phyloP scores from a whole-genome alignment of 306 rosid genomes.

The Cicer chorassanicum region DNA sequence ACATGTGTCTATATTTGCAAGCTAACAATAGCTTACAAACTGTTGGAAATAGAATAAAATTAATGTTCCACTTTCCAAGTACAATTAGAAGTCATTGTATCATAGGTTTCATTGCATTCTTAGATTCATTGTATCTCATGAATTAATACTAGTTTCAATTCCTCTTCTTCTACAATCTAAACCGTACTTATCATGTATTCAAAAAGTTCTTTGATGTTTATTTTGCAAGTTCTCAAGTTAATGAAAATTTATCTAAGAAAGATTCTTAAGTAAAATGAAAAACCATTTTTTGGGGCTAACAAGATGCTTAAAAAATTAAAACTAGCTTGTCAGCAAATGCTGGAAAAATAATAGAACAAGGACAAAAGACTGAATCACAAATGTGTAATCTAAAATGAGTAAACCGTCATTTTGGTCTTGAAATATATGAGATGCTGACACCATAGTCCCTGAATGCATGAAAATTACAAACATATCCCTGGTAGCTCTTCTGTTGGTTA shows the following conservation, averaged over 20 bases:
- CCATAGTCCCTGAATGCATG: too few relatives aligned
- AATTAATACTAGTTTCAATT: not conserved
- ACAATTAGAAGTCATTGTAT: not conserved
- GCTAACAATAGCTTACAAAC: not conserved
- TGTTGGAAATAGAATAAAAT: not conserved
- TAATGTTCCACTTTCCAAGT: not conserved
- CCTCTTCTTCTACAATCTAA: not conserved
- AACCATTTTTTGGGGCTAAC: not conserved
- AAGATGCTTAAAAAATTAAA: slow-evolving; percentile 11
- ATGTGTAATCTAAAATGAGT: not conserved
- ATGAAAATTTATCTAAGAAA: not conserved
- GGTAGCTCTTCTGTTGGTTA: too few relatives aligned
- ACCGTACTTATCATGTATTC: not conserved
- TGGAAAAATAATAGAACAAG: not conserved
- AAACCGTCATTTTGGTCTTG: too few relatives aligned
- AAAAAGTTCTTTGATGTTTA: not conserved
- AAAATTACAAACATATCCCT: too few relatives aligned
- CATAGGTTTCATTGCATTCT: slow-evolving; percentile 2
- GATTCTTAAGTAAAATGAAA: not conserved
- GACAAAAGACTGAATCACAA: not conserved
- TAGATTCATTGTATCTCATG: not conserved
- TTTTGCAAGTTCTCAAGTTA: not conserved
- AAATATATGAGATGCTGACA: too few relatives aligned
- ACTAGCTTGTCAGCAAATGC: slow-evolving; percentile 34
- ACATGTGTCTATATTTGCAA: not conserved